Evolutionary conservation across 306 rosid genomes (phyloP).

Genomic region (Quercus wislizeni): DNA sequence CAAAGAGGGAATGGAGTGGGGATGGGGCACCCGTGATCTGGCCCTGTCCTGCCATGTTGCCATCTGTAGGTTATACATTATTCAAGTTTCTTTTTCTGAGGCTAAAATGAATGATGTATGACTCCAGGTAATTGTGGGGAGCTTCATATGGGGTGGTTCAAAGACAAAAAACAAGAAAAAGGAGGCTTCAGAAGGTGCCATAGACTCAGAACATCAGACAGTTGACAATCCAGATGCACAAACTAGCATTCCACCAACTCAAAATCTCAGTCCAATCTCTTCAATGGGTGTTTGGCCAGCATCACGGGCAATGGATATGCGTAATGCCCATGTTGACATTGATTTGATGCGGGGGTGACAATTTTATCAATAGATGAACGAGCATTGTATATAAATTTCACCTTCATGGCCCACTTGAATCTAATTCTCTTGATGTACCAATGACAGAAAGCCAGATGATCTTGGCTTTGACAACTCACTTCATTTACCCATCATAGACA

Average conservation of each 20-base stretch:
- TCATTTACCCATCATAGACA: slow-evolving; percentile 41
- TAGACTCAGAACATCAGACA: slow-evolving; percentile 54
- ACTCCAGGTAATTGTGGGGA: slow-evolving; percentile 85
- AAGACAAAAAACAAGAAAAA: slow-evolving; percentile 66
- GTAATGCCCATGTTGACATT: slow-evolving; percentile 76
- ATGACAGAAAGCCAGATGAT: slow-evolving; percentile 47
- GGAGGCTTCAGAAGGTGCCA: slow-evolving; percentile 46
- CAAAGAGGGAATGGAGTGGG: no score
- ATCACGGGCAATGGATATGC: slow-evolving; percentile 72
- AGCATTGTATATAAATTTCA: slow-evolving; percentile 37
- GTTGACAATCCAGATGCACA: slow-evolving; percentile 49
- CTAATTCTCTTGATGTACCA: slow-evolving; percentile 50
- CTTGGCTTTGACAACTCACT: slow-evolving; percentile 31
- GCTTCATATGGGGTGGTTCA: slow-evolving; percentile 84
- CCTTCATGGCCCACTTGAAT: slow-evolving; percentile 36
- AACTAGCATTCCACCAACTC: slow-evolving; percentile 44
- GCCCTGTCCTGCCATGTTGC: no score
- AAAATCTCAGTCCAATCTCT: slow-evolving; percentile 55
- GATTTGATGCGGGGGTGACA: slow-evolving; percentile 93
- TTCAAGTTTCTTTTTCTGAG: neutral
- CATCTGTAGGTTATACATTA: neutral
- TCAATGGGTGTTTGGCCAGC: slow-evolving; percentile 69
- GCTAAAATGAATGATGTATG: slow-evolving; percentile 17
- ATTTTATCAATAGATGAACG: slow-evolving; percentile 3
- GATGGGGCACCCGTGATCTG: no score